A percentile compares a stretch with the other conserved stretches of the same genome.
Evolutionary conservation across 495 filamentous ascomycete species (phyloP).

Genomic region (Xylaria venustula): DNA sequence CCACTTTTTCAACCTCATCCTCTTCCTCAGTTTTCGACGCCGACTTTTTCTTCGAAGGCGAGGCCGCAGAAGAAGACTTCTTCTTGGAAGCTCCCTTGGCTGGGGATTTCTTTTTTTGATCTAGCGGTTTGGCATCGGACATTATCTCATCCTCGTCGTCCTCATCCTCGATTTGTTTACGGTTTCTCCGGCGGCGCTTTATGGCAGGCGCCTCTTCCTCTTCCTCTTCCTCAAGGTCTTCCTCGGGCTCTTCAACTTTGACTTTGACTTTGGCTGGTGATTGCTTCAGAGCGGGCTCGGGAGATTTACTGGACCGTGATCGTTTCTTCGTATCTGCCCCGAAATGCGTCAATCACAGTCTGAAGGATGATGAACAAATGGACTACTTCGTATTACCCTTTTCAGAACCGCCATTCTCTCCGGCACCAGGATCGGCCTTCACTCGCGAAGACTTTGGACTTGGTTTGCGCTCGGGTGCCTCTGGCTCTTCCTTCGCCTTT

Average conservation of each 20-base stretch:
- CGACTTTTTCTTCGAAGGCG: slow-evolving; percentile 28
- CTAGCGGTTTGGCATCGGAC: slow-evolving; percentile 29
- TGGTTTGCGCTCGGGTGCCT: slow-evolving; percentile 14
- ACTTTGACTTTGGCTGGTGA: slow-evolving; percentile 23
- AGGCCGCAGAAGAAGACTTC: slow-evolving; percentile 19
- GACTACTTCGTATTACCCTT: slow-evolving; percentile 29
- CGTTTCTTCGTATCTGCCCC: slow-evolving; percentile 44
- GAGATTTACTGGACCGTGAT: slow-evolving; percentile 24
- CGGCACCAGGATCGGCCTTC: slow-evolving; percentile 25
- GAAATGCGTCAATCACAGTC: neutral
- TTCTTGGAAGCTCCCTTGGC: slow-evolving; percentile 26
- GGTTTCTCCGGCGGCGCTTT: slow-evolving; percentile 48
- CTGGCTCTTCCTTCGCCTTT: slow-evolving; percentile 34
- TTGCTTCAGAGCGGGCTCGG: slow-evolving; percentile 16
- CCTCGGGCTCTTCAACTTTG: slow-evolving; percentile 29
- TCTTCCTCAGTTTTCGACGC: slow-evolving; percentile 22
- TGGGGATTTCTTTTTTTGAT: slow-evolving; percentile 16
- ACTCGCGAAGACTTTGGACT: slow-evolving; percentile 16
- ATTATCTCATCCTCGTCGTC: slow-evolving; percentile 45
- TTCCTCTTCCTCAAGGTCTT: slow-evolving; percentile 41
- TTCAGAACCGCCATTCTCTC: slow-evolving; percentile 28
- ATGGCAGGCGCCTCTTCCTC: slow-evolving; percentile 53
- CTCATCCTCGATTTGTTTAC: slow-evolving; percentile 38
- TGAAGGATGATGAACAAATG: neutral
- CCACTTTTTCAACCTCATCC: slow-evolving; percentile 41